phyloP scores from a whole-genome alignment of 148 eudicot species.

The Polygonum maritimum region DNA sequence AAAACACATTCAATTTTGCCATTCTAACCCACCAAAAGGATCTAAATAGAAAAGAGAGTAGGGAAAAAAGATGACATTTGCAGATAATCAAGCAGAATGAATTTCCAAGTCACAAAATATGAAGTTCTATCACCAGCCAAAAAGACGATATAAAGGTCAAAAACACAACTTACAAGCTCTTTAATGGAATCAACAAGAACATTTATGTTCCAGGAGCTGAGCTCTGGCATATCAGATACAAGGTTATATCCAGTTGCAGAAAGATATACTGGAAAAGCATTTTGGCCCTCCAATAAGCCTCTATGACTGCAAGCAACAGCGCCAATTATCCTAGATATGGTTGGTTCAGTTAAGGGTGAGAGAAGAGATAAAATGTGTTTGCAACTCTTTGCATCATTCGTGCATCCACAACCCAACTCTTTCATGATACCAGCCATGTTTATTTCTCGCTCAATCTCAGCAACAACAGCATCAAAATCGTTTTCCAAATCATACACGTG shows the following conservation, averaged over 20 bases:
- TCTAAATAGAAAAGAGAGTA: background rate
- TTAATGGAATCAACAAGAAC: constrained; percentile 75
- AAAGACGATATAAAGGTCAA: background rate
- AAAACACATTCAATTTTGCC: background rate
- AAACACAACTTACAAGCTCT: constrained; percentile 62
- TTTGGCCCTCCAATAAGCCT: constrained; percentile 54
- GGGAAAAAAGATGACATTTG: background rate
- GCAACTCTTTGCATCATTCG: constrained; percentile 65
- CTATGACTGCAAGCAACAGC: constrained; percentile 53
- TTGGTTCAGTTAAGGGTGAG: constrained; percentile 62
- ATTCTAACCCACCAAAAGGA: background rate
- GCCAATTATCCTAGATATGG: constrained; percentile 68
- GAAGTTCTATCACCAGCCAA: background rate
- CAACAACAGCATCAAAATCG: constrained; percentile 70
- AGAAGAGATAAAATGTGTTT: constrained; percentile 64
- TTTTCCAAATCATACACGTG: constrained; percentile 43
- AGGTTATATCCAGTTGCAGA: constrained; percentile 54
- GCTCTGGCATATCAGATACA: constrained; percentile 40
- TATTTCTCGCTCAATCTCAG: constrained; percentile 89
- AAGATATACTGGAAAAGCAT: constrained; percentile 49
- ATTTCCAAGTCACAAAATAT: background rate
- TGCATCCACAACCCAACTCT: constrained; percentile 91
- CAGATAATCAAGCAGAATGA: background rate
- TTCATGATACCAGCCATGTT: constrained; percentile 77
- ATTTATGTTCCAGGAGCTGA: constrained; percentile 69